Conservation (phyloP, 768 basidiomycete species). For the Sutorius australiensis region DNA sequence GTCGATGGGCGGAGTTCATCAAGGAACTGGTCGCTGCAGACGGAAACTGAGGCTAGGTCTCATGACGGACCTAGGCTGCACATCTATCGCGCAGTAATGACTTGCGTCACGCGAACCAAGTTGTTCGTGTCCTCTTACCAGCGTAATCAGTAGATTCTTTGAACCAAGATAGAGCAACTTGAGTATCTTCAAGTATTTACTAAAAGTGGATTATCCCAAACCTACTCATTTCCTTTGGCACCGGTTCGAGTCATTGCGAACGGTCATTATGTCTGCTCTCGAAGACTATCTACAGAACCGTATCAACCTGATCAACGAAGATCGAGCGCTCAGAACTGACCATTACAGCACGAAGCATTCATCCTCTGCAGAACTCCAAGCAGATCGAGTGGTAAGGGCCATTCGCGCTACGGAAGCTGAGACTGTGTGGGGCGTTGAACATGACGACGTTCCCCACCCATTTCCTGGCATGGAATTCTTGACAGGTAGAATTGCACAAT, state of each 20-base stretch:
- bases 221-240: background rate
- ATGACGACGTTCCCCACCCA: constrained; percentile 49
- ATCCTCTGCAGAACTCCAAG: constrained; percentile 44
- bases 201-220: background rate
- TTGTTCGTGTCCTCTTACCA: background rate
- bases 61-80: background rate
- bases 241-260: background rate
- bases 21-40: constrained; percentile 29
- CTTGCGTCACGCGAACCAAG: background rate
- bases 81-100: background rate
- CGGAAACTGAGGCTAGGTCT: background rate
- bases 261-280: constrained; percentile 7
- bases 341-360: constrained; percentile 18
- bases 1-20: constrained; percentile 46
- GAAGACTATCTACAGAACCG: constrained; percentile 16
- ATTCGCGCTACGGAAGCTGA: constrained; percentile 51
- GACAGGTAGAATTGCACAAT: constrained; percentile 42
- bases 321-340: constrained; percentile 51
- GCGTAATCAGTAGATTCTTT: background rate
- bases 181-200: background rate
- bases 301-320: constrained; percentile 33
- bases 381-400: constrained; percentile 51
- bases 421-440: constrained; percentile 55
- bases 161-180: background rate
- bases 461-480: constrained; percentile 78